These are phyloP conservation scores for Penicillium argentinense DNA, from an alignment of 495 filamentous ascomycete genomes.

Conservation along the genomic window DNA sequence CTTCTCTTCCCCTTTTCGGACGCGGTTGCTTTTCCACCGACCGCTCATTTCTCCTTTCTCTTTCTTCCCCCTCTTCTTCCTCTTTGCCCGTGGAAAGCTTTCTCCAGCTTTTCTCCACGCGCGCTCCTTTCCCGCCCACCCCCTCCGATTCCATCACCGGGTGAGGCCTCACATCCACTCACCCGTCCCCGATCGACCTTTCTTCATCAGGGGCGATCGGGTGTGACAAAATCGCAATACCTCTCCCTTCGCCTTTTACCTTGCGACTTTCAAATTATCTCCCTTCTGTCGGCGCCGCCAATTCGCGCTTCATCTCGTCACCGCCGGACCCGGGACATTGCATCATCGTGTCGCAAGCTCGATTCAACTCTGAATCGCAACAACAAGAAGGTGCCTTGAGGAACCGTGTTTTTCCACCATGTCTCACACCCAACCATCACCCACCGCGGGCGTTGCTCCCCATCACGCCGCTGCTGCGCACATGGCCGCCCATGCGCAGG, in stretches of 20 bases:
- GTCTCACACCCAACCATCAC: constrained; percentile 55
- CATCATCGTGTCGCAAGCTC: constrained; percentile 44
- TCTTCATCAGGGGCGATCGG: background rate
- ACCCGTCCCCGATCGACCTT: constrained; percentile 8
- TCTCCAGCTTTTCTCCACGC: constrained; percentile 6
- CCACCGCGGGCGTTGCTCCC: constrained; percentile 48
- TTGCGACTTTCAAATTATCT: background rate
- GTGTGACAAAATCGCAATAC: background rate
- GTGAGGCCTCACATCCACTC: constrained; percentile 5
- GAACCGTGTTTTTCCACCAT: constrained; percentile 21
- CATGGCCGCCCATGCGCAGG: constrained; percentile 48
- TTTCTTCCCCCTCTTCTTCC: constrained; percentile 11
- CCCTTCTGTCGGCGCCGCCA: background rate
- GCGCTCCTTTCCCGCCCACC: constrained; percentile 2
- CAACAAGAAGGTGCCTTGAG: constrained; percentile 7
- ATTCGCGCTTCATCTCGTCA: background rate
- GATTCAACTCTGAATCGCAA: constrained; percentile 20
- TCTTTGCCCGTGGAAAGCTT: constrained; percentile 1
- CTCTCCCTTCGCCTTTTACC: no score
- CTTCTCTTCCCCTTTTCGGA: constrained; percentile 8
- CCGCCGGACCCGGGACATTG: constrained; percentile 22
- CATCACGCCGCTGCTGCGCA: constrained; percentile 44
- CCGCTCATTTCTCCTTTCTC: constrained; percentile 10
- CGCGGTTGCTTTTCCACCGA: constrained; percentile 2
- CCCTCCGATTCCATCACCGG: constrained; percentile 8